Evolutionary conservation across 495 filamentous ascomycete species (phyloP), one percentile per base, ranked within the genome.

Genomic region (Ramalina intermedia): DNA sequence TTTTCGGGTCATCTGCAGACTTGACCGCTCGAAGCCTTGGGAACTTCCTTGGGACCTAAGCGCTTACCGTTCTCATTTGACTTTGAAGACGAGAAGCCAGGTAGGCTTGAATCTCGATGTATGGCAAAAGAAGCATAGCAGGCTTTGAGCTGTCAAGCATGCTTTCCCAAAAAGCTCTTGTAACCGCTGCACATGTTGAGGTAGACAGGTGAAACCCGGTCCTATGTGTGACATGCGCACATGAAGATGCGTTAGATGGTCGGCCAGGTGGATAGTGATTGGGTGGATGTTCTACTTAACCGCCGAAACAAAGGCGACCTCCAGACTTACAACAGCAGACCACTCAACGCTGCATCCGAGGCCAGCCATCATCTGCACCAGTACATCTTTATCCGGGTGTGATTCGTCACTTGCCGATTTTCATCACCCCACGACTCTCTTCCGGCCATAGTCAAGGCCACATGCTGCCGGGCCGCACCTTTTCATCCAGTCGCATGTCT

Each of bases 391-490:
- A 41, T 39, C 42, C 13, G 39, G 17, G 23, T 41, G 29, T 51
- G 49, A 45, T 24, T 51, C 20, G 33, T 35, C 49, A 20, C 13
- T 38, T 41, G 39, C 37, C 38, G 47, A 40, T 24, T 24, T 41
- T n/a, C 47, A 40, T 49, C 33, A 37, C 41, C 21, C 42, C 35
- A 44, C 17, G 29, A 13, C n/a, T 27, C 17, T 20, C 20, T 14
- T 33, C 49, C 41, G 29, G 26, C 12, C 44, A 47, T 17, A 36
- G 20, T 17, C 26, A 47, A 39, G 53, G 41, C 55, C 41, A 54
- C 45, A 49, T 48, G 46, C 49, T 45, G 39, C 39, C 52, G 55
- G 55, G 43, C 55, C 55, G 52, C 41, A 49, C 54, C 48, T 47
- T 52, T 21, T 37, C 16, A 46, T 24, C 43, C 42, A 46, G 49